Conservation (phyloP, 1,284 basidiomycete species). For the Mycocalia duriaeana region DNA sequence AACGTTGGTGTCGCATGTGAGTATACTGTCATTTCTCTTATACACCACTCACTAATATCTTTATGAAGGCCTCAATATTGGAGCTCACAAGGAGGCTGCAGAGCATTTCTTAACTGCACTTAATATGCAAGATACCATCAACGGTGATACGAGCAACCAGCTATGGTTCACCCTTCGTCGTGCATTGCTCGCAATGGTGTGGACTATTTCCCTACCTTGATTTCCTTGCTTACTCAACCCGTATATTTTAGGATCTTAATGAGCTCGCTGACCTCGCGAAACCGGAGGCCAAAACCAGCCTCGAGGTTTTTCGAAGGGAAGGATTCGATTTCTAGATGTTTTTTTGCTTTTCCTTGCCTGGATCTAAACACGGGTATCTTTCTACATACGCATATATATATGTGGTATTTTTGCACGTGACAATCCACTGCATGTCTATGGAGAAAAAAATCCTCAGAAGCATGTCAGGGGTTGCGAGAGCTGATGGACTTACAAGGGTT, state of each 20-base stretch:
- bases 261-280: slow-evolving; percentile 65
- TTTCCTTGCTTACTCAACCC: no score
- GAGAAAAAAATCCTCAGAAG: no score
- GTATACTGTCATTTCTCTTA: slow-evolving; percentile 2
- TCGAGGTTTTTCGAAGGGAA: slow-evolving; percentile 70
- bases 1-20: slow-evolving; percentile 95
- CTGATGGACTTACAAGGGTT: no score
- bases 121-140: slow-evolving; percentile 68
- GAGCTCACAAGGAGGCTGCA: slow-evolving; percentile 91
- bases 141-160: slow-evolving; percentile 72
- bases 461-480: no score
- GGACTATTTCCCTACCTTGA: slow-evolving; percentile 16
- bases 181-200: slow-evolving; percentile 77
- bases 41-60: not conserved
- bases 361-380: no score
- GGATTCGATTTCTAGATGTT: slow-evolving; percentile 77
- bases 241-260: slow-evolving; percentile 57
- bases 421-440: no score
- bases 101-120: slow-evolving; percentile 95
- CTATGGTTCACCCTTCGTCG: slow-evolving; percentile 92
- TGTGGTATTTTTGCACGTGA: no score
- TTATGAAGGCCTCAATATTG: slow-evolving; percentile 82
- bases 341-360: not conserved
- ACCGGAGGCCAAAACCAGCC: slow-evolving; percentile 40
- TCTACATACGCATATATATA: no score